phyloP scores from a whole-genome alignment of 768 basidiomycete species.

The Lentinula aciculospora region DNA sequence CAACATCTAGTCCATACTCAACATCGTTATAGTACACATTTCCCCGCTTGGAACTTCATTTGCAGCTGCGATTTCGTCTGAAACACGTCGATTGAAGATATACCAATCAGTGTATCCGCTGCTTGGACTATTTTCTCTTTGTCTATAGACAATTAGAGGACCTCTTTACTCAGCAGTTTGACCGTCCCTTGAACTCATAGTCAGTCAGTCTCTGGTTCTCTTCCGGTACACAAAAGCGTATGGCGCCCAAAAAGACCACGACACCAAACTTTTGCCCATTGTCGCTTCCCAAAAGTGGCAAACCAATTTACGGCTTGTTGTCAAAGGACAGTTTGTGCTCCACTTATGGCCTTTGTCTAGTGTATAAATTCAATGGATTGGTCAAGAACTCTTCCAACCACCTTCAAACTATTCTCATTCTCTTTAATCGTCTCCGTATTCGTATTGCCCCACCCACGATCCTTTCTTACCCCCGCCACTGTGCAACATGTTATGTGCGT shows the following conservation, averaged over 20 bases:
- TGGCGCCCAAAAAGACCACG: not conserved
- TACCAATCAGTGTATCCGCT: not conserved
- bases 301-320: not conserved
- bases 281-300: not conserved
- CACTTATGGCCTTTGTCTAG: not conserved
- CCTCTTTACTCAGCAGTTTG: too few relatives aligned
- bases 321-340: not conserved
- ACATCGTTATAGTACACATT: too few relatives aligned
- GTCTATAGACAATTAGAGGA: too few relatives aligned
- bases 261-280: not conserved
- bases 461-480: not conserved
- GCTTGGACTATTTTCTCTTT: too few relatives aligned
- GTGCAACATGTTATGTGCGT: not conserved
- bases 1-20: too few relatives aligned
- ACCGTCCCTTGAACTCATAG: too few relatives aligned
- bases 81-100: not conserved
- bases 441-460: not conserved
- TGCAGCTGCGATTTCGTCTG: too few relatives aligned
- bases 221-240: constrained; percentile 17
- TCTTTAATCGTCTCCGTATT: not conserved
- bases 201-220: too few relatives aligned
- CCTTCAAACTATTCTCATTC: not conserved
- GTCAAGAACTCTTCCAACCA: not conserved
- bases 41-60: too few relatives aligned
- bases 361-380: not conserved